Base-by-base conservation (phyloP, 2,329 filamentous ascomycete species). In the Raffaelea ambrosiae region DNA sequence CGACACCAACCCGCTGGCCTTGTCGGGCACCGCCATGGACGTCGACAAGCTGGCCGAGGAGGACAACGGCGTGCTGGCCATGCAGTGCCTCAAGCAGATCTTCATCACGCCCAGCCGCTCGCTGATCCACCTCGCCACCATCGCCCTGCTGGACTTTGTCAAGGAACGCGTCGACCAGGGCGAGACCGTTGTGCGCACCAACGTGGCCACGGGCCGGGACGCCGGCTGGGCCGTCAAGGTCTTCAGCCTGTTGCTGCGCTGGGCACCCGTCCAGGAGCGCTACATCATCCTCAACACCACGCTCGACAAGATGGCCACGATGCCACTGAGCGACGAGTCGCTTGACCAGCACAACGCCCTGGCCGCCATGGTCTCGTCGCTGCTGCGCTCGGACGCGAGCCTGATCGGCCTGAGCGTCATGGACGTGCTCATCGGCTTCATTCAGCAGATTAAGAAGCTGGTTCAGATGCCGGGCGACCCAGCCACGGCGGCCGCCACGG, bases 361-460 rank as follows among this genome's bases (percentile, higher is more conserved):
- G 51, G 79, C 86, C 1, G 83, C 82, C 40, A 81, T 96, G 66
- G 81, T 96, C 50, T 82, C 87, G 51, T 87, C 86, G 53, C 73
- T 97, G 10, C 71, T 98, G 42, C 83, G 85, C 45, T 96, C 91
- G 0, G 83, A 91, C 39, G 83, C 95, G 60, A 97, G 96, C 64
- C 75, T 97, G 60, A 96, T 98, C 52, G 93, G 93, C 1, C 72
- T 98, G 41, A 96, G 90, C 61, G 86, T 97, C 46, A 97, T 97
- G 83, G 93, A 98, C 62, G 83, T 97, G 18, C 71, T 97, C 23
- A 73, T 95, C 14, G 86, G 88, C 2, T 73, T 98, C 14, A 79
- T 96, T 53, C 84, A 88, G 54, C 88, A 95, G 60, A 85, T 91
- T 61, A 79, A 88, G 55, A 77, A 82, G 57, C 70, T 95, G 9